phyloP scores from a whole-genome alignment of 78 protist genomes.

The Blattamonas nauphoetae region DNA sequence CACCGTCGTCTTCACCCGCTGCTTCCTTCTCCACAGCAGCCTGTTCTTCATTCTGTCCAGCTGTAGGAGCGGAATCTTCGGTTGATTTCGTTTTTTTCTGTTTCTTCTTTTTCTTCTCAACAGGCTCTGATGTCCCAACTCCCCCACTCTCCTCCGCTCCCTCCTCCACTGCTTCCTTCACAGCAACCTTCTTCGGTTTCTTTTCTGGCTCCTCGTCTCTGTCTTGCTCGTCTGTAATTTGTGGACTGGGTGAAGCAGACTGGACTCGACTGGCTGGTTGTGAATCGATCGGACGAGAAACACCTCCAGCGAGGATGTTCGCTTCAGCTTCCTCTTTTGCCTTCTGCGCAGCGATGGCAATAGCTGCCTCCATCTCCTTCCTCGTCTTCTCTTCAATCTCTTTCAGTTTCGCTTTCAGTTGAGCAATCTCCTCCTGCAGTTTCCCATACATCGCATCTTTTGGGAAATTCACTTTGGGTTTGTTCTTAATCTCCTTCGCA shows the following conservation, averaged over 20 bases:
- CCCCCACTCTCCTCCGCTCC: no score
- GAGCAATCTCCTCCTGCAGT: conserved; percentile 1
- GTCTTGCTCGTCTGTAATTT: no score
- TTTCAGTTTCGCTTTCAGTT: background rate
- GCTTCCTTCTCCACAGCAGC: background rate
- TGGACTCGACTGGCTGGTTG: background rate
- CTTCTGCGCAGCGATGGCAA: background rate
- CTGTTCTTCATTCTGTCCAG: no score
- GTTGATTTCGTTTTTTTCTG: no score
- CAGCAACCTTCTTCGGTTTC: no score
- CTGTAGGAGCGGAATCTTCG: no score
- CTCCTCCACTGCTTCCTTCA: no score
- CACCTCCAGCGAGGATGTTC: background rate
- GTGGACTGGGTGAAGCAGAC: background rate
- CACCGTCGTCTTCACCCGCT: background rate
- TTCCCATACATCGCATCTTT: background rate
- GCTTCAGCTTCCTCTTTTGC: background rate
- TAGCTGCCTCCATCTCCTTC: background rate
- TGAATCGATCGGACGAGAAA: background rate
- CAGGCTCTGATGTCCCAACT: no score
- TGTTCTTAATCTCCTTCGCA: conserved; percentile 22
- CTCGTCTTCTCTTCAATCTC: conserved; percentile 4
- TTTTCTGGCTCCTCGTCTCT: no score
- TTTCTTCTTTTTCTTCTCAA: no score
- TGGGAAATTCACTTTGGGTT: background rate